phyloP scores from a whole-genome alignment of 768 basidiomycete species.

The Thelephora ganbajun region DNA sequence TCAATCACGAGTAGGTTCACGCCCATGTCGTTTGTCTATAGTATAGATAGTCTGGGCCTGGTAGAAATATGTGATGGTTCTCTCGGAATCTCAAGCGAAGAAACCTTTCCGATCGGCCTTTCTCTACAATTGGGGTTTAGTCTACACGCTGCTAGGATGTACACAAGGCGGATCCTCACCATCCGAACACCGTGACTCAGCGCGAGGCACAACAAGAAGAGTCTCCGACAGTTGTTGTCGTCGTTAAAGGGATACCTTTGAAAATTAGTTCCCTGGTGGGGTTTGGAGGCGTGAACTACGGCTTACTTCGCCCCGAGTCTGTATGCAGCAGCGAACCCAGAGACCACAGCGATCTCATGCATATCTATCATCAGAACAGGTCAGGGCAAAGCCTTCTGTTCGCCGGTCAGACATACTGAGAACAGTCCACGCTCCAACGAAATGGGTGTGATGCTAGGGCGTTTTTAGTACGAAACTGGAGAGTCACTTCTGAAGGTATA shows the following conservation, averaged over 20 bases:
- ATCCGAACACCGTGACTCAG: constrained; percentile 15
- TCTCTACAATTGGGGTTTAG: constrained; percentile 7
- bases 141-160: background rate
- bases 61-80: too few relatives aligned
- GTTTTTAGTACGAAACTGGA: too few relatives aligned
- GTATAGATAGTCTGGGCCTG: too few relatives aligned
- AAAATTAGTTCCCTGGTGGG: too few relatives aligned
- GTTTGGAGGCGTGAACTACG: too few relatives aligned
- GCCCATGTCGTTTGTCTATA: too few relatives aligned
- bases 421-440: constrained; percentile 20
- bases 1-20: too few relatives aligned
- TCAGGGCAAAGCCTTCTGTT: background rate
- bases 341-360: constrained; percentile 24
- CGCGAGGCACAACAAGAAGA: constrained; percentile 17
- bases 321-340: constrained; percentile 28
- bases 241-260: constrained; percentile 14
- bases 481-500: constrained; percentile 15
- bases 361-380: constrained; percentile 16
- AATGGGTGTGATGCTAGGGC: constrained; percentile 6
- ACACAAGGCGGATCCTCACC: constrained; percentile 8
- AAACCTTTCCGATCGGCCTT: constrained; percentile 14
- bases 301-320: constrained; percentile 14
- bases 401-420: background rate
- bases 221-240: constrained; percentile 17
- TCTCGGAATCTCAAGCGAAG: constrained; percentile 4